A percentile compares a stretch with the other conserved stretches of the same genome.
Evolutionary conservation across 1,284 basidiomycete genomes (phyloP).

Genomic region (Psilocybe mexicana): DNA sequence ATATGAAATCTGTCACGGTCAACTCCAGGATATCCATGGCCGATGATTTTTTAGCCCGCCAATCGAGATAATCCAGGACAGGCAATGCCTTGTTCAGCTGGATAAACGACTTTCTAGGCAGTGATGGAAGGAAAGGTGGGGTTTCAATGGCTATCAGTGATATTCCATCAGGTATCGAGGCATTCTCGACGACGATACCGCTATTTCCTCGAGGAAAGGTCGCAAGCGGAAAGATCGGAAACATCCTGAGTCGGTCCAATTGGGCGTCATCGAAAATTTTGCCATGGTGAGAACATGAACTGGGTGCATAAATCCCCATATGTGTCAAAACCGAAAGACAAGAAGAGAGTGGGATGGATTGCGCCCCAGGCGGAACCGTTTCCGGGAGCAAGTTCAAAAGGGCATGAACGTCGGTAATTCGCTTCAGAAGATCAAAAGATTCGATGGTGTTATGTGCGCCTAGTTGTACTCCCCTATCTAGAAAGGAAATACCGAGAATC

Average conservation of each 20-base stretch:
- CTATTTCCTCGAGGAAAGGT: slow-evolving; percentile 11
- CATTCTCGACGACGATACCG: slow-evolving; percentile 4
- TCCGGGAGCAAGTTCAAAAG: slow-evolving; percentile 27
- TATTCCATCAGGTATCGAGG: slow-evolving; percentile 21
- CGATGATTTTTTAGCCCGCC: slow-evolving; percentile 18
- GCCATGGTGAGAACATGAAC: slow-evolving; percentile 12
- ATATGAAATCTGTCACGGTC: slow-evolving; percentile 28
- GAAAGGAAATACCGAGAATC: slow-evolving; percentile 28
- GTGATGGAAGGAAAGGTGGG: slow-evolving; percentile 30
- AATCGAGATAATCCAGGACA: slow-evolving; percentile 29
- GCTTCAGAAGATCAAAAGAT: slow-evolving; percentile 18
- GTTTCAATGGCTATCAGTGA: slow-evolving; percentile 26
- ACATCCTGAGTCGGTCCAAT: slow-evolving; percentile 13
- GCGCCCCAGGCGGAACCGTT: not conserved
- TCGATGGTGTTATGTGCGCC: slow-evolving; percentile 22
- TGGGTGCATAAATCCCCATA: slow-evolving; percentile 6
- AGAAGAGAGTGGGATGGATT: not conserved
- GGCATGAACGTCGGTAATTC: slow-evolving; percentile 28
- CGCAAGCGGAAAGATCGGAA: slow-evolving; percentile 37
- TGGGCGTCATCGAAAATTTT: slow-evolving; percentile 10
- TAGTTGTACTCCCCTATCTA: slow-evolving; percentile 23
- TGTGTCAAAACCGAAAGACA: slow-evolving; percentile 18
- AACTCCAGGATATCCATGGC: slow-evolving; percentile 30
- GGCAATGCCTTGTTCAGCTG: slow-evolving; percentile 24
- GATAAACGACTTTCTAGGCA: slow-evolving; percentile 29